Evolutionary conservation across 106 monocot genomes (phyloP).

Genomic region (Dioscorea alata): DNA sequence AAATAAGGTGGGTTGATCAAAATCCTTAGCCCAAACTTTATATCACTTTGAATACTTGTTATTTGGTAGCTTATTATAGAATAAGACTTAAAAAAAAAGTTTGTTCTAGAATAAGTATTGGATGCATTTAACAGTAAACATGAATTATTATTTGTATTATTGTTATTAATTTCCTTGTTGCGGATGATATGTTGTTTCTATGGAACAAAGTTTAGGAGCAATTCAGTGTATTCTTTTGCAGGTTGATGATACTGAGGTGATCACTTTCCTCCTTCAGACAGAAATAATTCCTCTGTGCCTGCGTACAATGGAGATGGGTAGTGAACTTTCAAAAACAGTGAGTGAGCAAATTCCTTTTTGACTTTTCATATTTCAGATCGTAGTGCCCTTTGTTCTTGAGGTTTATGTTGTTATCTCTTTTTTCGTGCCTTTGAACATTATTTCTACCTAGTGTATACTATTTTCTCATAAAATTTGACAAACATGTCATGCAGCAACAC

Average conservation of each 20-base stretch:
- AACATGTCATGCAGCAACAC: background rate
- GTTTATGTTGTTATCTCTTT: background rate
- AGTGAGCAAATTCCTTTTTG: background rate
- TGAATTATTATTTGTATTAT: too few relatives aligned
- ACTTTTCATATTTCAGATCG: background rate
- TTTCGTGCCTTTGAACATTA: background rate
- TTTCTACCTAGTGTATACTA: background rate
- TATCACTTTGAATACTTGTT: too few relatives aligned
- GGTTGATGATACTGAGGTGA: constrained; percentile 68
- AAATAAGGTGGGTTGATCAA: too few relatives aligned
- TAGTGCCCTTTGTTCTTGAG: background rate
- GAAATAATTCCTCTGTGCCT: constrained; percentile 85
- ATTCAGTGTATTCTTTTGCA: constrained; percentile 19
- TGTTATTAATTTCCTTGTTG: too few relatives aligned
- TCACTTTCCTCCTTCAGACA: constrained; percentile 65
- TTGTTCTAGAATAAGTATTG: too few relatives aligned
- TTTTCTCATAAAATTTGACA: background rate
- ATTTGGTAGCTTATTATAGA: too few relatives aligned
- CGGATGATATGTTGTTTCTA: too few relatives aligned
- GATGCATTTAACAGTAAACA: too few relatives aligned
- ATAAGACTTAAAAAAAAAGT: too few relatives aligned
- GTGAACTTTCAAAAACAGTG: constrained; percentile 78
- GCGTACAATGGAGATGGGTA: constrained; percentile 73
- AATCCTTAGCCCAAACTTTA: too few relatives aligned
- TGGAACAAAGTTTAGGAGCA: background rate